A percentile compares a stretch with the other conserved stretches of the same genome.
phyloP scores from a whole-genome alignment of 768 basidiomycete genomes.

The Termitomyces sp. region DNA sequence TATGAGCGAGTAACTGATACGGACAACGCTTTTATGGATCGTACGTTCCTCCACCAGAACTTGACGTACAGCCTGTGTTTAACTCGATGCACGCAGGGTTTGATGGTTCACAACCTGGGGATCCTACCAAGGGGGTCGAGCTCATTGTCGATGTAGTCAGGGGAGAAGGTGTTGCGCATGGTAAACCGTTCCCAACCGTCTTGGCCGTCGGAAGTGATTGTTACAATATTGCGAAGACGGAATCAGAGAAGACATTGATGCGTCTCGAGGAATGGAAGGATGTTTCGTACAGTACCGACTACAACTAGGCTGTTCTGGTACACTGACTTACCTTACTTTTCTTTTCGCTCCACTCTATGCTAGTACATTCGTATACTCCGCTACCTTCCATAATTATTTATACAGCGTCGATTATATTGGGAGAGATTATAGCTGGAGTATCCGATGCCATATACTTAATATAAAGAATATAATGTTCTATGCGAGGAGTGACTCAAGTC shows the following conservation, averaged over 20 bases:
- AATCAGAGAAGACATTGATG: conserved; percentile 7
- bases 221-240: background rate
- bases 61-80: background rate
- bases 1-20: conserved; percentile 23
- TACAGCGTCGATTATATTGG: too few species aligned
- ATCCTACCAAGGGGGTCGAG: conserved; percentile 31
- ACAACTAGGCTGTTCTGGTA: background rate
- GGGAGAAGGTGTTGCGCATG: conserved; percentile 37
- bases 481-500: too few species aligned
- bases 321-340: too few species aligned
- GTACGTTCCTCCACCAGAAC: conserved; percentile 9
- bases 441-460: too few species aligned
- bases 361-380: background rate
- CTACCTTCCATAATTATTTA: too few species aligned
- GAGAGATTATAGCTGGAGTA: too few species aligned
- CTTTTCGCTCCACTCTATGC: too few species aligned
- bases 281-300: conserved; percentile 6
- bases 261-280: conserved; percentile 21
- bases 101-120: conserved; percentile 33
- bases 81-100: conserved; percentile 17
- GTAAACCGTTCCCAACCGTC: conserved; percentile 33
- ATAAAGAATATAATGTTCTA: too few species aligned
- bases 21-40: conserved; percentile 21
- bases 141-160: conserved; percentile 21
- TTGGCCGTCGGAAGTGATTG: conserved; percentile 16